A percentile compares a stretch with the other conserved stretches of the same genome.
These are phyloP conservation scores for Candolleomyces efflorescens DNA, from an alignment of 768 basidiomycete genomes.

Conservation along the genomic window DNA sequence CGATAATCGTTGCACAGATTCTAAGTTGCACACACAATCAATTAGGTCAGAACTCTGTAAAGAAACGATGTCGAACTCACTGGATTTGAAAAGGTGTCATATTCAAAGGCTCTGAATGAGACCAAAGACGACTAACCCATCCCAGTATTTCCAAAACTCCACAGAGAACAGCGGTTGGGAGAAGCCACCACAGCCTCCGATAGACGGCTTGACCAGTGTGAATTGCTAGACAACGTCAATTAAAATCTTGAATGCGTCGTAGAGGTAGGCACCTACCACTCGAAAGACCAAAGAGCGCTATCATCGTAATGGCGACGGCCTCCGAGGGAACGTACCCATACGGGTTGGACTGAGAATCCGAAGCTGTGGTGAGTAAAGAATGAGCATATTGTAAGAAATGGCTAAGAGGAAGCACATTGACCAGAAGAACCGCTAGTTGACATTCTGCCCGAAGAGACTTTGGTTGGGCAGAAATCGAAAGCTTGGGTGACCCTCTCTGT, in stretches of 20 bases:
- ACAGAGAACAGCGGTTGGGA: slow-evolving; percentile 20
- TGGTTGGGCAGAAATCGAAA: too few species aligned
- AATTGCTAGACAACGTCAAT: neutral
- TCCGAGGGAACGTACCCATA: neutral
- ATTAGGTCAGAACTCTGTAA: slow-evolving; percentile 17
- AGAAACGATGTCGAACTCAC: slow-evolving; percentile 10
- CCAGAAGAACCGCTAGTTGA: too few species aligned
- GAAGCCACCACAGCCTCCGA: slow-evolving; percentile 19
- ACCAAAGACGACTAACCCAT: slow-evolving; percentile 21
- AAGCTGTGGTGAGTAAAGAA: too few species aligned
- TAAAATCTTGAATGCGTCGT: neutral
- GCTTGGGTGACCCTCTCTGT: too few species aligned
- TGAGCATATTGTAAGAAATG: too few species aligned
- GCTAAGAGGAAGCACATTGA: too few species aligned
- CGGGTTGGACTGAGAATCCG: neutral
- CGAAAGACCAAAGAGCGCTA: neutral
- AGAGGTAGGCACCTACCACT: neutral
- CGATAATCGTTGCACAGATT: slow-evolving; percentile 27
- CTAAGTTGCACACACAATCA: neutral
- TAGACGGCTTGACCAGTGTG: slow-evolving; percentile 15
- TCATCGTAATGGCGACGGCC: neutral
- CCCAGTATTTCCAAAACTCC: slow-evolving; percentile 21
- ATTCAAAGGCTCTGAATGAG: slow-evolving; percentile 12
- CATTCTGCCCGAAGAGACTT: too few species aligned
- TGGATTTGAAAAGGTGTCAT: slow-evolving; percentile 17